Evolutionary conservation across 2,329 filamentous ascomycete species (phyloP).

Genomic region (Davidsoniella virescens): DNA sequence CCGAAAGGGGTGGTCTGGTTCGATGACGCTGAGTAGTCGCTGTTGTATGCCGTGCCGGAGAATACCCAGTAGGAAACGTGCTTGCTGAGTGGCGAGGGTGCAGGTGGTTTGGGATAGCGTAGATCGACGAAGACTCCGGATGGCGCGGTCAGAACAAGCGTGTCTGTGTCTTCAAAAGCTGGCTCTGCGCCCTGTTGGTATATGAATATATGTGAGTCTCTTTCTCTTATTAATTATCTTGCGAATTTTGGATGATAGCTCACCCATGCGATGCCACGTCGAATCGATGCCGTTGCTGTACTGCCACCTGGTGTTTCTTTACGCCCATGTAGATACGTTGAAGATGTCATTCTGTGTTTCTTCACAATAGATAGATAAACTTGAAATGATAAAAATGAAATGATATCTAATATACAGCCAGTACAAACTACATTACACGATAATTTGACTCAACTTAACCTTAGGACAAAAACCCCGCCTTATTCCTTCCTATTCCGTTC

Average conservation of each 20-base stretch:
- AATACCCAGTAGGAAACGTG: constrained; percentile 7
- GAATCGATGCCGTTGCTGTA: constrained; percentile 2
- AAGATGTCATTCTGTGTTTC: no score
- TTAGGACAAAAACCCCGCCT: background rate
- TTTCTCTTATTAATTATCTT: background rate
- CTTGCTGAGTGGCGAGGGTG: background rate
- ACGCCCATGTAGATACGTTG: background rate
- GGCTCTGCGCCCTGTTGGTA: background rate
- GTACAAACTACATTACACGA: no score
- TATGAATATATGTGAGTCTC: background rate
- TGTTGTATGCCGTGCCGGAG: constrained; percentile 1
- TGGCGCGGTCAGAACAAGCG: constrained; percentile 47
- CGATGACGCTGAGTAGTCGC: background rate
- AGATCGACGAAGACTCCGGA: constrained; percentile 43
- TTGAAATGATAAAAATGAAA: no score
- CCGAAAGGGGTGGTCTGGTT: background rate
- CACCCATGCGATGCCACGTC: constrained; percentile 11
- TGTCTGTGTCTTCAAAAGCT: constrained; percentile 19
- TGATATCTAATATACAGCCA: no score
- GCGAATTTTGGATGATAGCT: background rate
- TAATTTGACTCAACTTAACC: no score
- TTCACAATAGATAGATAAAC: no score
- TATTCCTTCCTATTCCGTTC: no score
- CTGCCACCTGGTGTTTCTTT: constrained; percentile 2
- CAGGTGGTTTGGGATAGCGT: constrained; percentile 24